Percentiles rank a stretch among this genome's conserved stretches.
Evolutionary conservation across 1,284 basidiomycete genomes (phyloP).

Genomic region (Stygiomarasmius scandens): DNA sequence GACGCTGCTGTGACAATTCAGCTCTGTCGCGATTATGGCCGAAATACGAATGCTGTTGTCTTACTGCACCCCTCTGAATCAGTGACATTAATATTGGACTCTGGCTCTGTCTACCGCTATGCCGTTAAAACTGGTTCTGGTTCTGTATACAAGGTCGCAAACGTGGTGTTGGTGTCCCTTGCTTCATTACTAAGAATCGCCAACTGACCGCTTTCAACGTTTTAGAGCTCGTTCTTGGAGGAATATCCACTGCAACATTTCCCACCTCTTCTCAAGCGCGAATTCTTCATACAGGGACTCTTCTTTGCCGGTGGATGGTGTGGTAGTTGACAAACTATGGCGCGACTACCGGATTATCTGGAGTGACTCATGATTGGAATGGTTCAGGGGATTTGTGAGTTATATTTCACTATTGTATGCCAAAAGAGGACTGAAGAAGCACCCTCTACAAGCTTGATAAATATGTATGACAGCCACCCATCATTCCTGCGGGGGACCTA

Average conservation of each 20-base stretch:
- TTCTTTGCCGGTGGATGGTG: slow-evolving; percentile 46
- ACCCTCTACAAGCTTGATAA: background rate
- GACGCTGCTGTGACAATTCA: slow-evolving; percentile 66
- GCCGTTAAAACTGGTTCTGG: slow-evolving; percentile 56
- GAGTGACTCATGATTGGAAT: background rate
- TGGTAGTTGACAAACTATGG: slow-evolving; percentile 68
- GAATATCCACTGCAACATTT: slow-evolving; percentile 61
- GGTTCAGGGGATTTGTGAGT: background rate
- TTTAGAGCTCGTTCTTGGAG: slow-evolving; percentile 66
- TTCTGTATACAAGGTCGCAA: slow-evolving; percentile 52
- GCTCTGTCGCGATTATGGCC: slow-evolving; percentile 64
- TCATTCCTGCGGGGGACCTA: background rate
- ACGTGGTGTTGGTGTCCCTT: slow-evolving; percentile 57
- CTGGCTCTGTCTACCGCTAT: slow-evolving; percentile 68
- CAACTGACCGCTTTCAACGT: too few species aligned
- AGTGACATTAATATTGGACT: slow-evolving; percentile 66
- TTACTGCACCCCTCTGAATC: slow-evolving; percentile 65
- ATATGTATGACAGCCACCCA: background rate
- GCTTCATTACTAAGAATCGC: too few species aligned
- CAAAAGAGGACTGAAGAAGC: too few species aligned
- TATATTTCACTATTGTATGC: background rate
- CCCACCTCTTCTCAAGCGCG: slow-evolving; percentile 55
- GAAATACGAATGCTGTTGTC: slow-evolving; percentile 53
- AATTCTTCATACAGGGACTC: slow-evolving; percentile 32
- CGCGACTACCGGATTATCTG: slow-evolving; percentile 56